A percentile compares a stretch with the other conserved stretches of the same genome.
phyloP scores from a whole-genome alignment of 2,329 filamentous ascomycete species.

The Fusarium sp. region DNA sequence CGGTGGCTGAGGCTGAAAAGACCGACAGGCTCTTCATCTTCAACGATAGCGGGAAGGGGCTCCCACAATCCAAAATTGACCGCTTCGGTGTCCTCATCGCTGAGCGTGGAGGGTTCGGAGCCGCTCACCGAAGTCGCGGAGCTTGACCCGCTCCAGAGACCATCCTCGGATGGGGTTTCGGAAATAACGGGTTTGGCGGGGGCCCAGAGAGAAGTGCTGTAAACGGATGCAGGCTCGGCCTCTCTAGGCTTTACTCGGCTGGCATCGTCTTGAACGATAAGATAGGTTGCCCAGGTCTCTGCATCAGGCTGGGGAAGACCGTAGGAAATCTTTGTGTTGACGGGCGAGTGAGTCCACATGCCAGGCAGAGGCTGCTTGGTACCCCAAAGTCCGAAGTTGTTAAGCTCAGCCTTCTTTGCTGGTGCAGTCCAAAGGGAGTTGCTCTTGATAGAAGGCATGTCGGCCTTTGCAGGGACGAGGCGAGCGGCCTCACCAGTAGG shows the following conservation, averaged over 20 bases:
- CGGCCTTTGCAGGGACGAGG: conserved; percentile 46
- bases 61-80: conserved; percentile 46
- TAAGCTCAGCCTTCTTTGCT: conserved; percentile 33
- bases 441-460: conserved; percentile 53
- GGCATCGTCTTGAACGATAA: conserved; percentile 39
- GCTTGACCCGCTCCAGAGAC: conserved; percentile 42
- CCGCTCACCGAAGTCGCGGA: conserved; percentile 27
- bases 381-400: conserved; percentile 44
- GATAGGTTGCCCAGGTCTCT: conserved; percentile 45
- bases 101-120: conserved; percentile 25
- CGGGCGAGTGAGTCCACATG: conserved; percentile 43
- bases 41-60: conserved; percentile 22
- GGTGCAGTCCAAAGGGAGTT: conserved; percentile 52
- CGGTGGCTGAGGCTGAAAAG: conserved; percentile 46
- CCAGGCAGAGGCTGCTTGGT: conserved; percentile 35
- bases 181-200: conserved; percentile 29
- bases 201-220: conserved; percentile 45
- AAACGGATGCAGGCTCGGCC: conserved; percentile 35
- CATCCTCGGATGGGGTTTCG: conserved; percentile 28
- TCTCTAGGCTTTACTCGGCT: conserved; percentile 45
- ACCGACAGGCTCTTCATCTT: conserved; percentile 40
- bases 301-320: conserved; percentile 51
- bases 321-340: conserved; percentile 35
- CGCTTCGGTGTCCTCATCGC: conserved; percentile 16
- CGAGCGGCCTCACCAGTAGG: conserved; percentile 47